phyloP scores from a whole-genome alignment of 768 basidiomycete genomes.

The Mrakia blollopis region DNA sequence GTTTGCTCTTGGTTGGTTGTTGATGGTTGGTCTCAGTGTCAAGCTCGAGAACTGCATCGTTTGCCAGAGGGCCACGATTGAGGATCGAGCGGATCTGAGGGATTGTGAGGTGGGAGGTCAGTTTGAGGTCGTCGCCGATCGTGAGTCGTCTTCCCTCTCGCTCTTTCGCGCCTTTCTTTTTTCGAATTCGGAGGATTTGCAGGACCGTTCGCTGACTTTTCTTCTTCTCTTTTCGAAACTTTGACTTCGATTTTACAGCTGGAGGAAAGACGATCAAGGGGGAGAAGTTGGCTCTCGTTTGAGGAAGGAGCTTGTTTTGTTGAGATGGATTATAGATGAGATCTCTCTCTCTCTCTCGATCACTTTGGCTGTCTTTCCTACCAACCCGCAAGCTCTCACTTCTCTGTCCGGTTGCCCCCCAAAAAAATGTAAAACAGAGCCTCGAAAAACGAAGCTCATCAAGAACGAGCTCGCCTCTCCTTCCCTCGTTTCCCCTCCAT shows the following conservation, averaged over 20 bases:
- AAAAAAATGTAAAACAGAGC: too few species aligned
- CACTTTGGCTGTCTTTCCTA: too few species aligned
- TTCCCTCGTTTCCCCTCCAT: not conserved
- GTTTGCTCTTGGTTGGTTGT: not conserved
- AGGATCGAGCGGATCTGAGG: slow-evolving; percentile 43
- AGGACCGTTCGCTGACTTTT: not conserved
- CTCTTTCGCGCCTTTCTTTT: not conserved
- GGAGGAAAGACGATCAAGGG: slow-evolving; percentile 23
- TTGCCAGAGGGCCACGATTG: slow-evolving; percentile 43
- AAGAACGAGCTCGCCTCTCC: not conserved
- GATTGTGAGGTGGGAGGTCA: slow-evolving; percentile 47
- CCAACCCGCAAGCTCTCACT: too few species aligned
- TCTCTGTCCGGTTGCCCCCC: too few species aligned
- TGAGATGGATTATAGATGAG: not conserved
- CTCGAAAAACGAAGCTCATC: too few species aligned
- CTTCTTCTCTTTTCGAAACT: not conserved
- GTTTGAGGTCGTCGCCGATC: slow-evolving; percentile 41
- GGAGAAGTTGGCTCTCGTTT: slow-evolving; percentile 22
- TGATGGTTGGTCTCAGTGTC: not conserved
- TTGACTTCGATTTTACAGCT: not conserved
- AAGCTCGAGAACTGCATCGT: slow-evolving; percentile 38
- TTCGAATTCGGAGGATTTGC: not conserved
- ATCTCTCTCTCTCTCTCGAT: too few species aligned
- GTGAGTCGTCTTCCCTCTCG: slow-evolving; percentile 36
- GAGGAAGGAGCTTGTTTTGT: not conserved